Evolutionary conservation across 2,329 filamentous ascomycete genomes (phyloP), one percentile per base, ranked within the genome.

Genomic region (Coleophoma eucalyptorum): DNA sequence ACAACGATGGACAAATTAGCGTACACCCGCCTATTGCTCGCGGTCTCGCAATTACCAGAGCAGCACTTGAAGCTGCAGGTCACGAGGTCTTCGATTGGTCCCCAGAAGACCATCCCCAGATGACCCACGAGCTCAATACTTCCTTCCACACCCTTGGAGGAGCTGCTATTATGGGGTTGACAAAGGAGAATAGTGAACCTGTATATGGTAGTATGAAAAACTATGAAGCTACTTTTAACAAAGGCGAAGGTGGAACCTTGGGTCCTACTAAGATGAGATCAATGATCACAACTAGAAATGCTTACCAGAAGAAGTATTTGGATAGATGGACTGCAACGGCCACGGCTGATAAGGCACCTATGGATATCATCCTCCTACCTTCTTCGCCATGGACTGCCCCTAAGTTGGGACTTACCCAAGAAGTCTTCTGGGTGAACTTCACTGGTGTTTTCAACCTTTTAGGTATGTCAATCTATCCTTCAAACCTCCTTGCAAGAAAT

Each of bases 21-120:
- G 65, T 68, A 15, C 66, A 72, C 32, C 70, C 70, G 2, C 70
- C 70, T 1, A 63, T 72, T 26, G 57, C 62, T 45, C 60, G 69
- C 12, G 69, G 63, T 33, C 52, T 71, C n/a, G 59, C 56, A 15
- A 61, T 63, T 34, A 66, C 65, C 4, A 63, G 62, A 44, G 58
- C 58, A 41, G 64, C 65, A 2, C 59, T 70, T 5, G 62, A 63
- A 53, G 62, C 59, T 41, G 62, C 66, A 15, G 68, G 68, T 15
- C 69, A 72, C 52, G 66, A 67, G 53, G 63, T 70, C 16, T 62
- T 71, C 45, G 61, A 65, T 43, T 66, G 64, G 65, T 52, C 60
- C 32, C 63, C 68, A 4, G 54, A 59, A 8, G 56, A 65, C 20
- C 69, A 72, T 49, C 54, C 58, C 3, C 62, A 63, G 31, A 69